A percentile compares a stretch with the other conserved stretches of the same genome.
Evolutionary conservation across 2,329 filamentous ascomycete genomes (phyloP).

Genomic region (Pseudophaeomoniella oleicola): DNA sequence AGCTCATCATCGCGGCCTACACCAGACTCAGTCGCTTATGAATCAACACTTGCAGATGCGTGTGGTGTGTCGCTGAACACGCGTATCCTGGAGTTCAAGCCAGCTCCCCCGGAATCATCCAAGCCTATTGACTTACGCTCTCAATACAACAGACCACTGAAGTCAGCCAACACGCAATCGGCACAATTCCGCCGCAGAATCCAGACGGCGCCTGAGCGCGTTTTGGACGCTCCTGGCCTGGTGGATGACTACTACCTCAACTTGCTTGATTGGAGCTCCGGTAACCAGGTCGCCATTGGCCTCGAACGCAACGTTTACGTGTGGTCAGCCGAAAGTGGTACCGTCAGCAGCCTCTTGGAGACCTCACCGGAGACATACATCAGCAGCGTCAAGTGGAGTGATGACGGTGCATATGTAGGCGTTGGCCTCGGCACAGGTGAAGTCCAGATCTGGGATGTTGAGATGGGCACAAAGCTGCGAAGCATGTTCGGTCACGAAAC

Average conservation of each 20-base stretch:
- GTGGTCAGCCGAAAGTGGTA: conserved; percentile 91
- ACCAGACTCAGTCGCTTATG: conserved; percentile 78
- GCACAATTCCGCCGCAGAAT: conserved; percentile 86
- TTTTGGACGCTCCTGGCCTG: conserved; percentile 87
- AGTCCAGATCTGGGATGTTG: conserved; percentile 98
- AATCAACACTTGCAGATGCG: conserved; percentile 77
- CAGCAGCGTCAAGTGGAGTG: conserved; percentile 97
- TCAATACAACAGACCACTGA: conserved; percentile 95
- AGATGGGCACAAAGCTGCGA: conserved; percentile 82
- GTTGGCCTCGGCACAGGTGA: conserved; percentile 91
- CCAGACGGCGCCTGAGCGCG: conserved; percentile 85
- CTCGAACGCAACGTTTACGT: conserved; percentile 95
- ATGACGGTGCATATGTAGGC: conserved; percentile 88
- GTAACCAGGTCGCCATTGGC: conserved; percentile 95
- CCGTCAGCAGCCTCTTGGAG: conserved; percentile 79
- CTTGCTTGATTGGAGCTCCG: conserved; percentile 92
- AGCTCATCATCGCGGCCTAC: conserved; percentile 61
- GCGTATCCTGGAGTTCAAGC: conserved; percentile 96
- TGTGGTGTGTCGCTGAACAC: conserved; percentile 90
- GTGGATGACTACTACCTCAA: conserved; percentile 99
- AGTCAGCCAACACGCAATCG: conserved; percentile 55
- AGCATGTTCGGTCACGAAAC: conserved; percentile 98
- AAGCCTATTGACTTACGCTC: conserved; percentile 95
- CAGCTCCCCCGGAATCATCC: conserved; percentile 90
- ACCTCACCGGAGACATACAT: conserved; percentile 84